Evolutionary conservation across 169 alveolate genomes (phyloP).

Genomic region (Cryptosporidium meleagridis): DNA sequence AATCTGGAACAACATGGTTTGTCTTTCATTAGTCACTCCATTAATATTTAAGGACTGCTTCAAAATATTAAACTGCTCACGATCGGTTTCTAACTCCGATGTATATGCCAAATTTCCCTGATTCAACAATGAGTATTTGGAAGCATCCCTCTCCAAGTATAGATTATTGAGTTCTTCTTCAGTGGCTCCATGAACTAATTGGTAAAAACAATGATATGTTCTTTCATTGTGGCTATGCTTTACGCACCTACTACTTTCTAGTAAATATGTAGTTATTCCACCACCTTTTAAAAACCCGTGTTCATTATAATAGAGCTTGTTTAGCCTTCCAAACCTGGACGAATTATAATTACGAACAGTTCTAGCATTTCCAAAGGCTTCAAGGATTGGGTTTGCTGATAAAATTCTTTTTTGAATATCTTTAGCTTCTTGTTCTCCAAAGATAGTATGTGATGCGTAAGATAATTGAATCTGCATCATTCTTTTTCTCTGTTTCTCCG

Average conservation of each 20-base stretch:
- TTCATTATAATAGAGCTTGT: conserved; percentile 80
- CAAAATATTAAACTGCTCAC: conserved; percentile 80
- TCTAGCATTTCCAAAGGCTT: conserved; percentile 93
- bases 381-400: conserved; percentile 90
- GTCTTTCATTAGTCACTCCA: conserved; percentile 80
- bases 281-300: conserved; percentile 87
- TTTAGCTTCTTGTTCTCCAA: conserved; percentile 73
- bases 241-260: conserved; percentile 90
- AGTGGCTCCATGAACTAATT: conserved; percentile 80
- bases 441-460: conserved; percentile 79
- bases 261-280: conserved; percentile 82
- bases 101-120: conserved; percentile 80
- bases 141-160: conserved; percentile 46
- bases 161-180: conserved; percentile 36
- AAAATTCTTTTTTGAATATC: conserved; percentile 80
- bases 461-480: conserved; percentile 69
- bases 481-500: conserved; percentile 68
- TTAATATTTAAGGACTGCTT: conserved; percentile 82
- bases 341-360: conserved; percentile 91
- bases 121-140: conserved; percentile 31
- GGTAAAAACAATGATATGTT: conserved; percentile 90
- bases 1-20: conserved; percentile 77
- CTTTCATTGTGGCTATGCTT: conserved; percentile 86
- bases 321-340: conserved; percentile 91
- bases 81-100: conserved; percentile 83